Conservation (phyloP, 2,329 filamentous ascomycete species). For the Penicillium freii region DNA sequence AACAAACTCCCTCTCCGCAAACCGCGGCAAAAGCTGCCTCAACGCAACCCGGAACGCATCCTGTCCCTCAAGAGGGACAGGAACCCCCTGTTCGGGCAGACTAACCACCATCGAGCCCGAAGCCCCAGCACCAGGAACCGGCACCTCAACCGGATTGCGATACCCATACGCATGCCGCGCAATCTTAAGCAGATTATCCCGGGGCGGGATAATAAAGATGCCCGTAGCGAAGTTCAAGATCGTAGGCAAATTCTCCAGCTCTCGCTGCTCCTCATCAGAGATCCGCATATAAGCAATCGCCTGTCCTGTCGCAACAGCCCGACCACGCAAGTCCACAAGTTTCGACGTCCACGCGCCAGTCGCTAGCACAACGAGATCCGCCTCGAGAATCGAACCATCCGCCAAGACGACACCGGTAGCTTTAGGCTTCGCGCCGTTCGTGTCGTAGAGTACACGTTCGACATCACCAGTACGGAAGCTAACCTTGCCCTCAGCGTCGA, state of each 20-base stretch:
- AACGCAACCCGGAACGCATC: slow-evolving; percentile 61
- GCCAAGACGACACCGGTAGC: slow-evolving; percentile 54
- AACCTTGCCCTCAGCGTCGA: slow-evolving; percentile 40
- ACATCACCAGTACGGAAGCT: slow-evolving; percentile 38
- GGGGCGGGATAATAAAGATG: slow-evolving; percentile 57
- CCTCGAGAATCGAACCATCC: slow-evolving; percentile 53
- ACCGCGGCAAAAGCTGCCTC: slow-evolving; percentile 58
- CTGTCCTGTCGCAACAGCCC: slow-evolving; percentile 78
- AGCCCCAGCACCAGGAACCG: slow-evolving; percentile 23
- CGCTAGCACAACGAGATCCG: slow-evolving; percentile 75
- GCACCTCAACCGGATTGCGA: slow-evolving; percentile 42
- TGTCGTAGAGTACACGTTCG: slow-evolving; percentile 33
- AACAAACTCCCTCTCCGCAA: slow-evolving; percentile 60
- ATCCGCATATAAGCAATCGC: slow-evolving; percentile 74
- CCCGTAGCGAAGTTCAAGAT: slow-evolving; percentile 50
- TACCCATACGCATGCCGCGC: slow-evolving; percentile 70
- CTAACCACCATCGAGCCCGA: slow-evolving; percentile 37
- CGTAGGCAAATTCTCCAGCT: slow-evolving; percentile 66
- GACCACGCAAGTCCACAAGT: slow-evolving; percentile 73
- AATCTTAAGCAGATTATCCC: slow-evolving; percentile 61
- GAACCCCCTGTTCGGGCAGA: slow-evolving; percentile 38
- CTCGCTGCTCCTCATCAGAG: slow-evolving; percentile 66
- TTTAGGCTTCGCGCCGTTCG: slow-evolving; percentile 31
- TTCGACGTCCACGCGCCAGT: slow-evolving; percentile 83
- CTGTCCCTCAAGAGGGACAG: slow-evolving; percentile 57